Evolutionary conservation across 805 yeast genomes (phyloP).

Genomic region (Wickerhamiella kurtzmanii): DNA sequence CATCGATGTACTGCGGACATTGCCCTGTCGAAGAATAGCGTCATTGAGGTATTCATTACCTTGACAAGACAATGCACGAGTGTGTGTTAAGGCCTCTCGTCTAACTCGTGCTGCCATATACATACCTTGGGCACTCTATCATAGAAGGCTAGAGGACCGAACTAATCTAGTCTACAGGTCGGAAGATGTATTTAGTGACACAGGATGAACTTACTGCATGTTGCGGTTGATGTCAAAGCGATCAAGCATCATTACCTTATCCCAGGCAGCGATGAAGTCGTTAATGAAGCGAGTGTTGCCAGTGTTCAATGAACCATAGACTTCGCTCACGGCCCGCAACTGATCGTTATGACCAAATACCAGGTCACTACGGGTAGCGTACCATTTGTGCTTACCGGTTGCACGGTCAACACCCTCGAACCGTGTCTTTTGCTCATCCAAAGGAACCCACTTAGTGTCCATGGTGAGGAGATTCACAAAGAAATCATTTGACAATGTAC

Average conservation of each 20-base stretch:
- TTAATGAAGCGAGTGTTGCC: slow-evolving; percentile 8
- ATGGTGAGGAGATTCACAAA: slow-evolving; percentile 10
- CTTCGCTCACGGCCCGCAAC: slow-evolving; percentile 14
- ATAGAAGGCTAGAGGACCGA: too few species aligned
- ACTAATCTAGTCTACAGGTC: too few species aligned
- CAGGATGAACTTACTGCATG: neutral
- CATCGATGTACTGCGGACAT: too few species aligned
- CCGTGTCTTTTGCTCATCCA: slow-evolving; percentile 10
- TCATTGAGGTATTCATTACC: too few species aligned
- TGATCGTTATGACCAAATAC: slow-evolving; percentile 12
- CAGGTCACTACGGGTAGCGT: slow-evolving; percentile 12
- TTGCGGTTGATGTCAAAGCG: slow-evolving; percentile 10
- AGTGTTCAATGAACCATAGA: slow-evolving; percentile 8
- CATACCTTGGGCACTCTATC: too few species aligned
- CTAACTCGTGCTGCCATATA: too few species aligned
- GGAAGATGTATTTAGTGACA: too few species aligned
- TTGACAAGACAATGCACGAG: too few species aligned
- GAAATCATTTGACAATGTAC: slow-evolving; percentile 13
- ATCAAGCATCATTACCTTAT: slow-evolving; percentile 15
- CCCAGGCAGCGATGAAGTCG: slow-evolving; percentile 14
- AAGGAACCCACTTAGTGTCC: slow-evolving; percentile 12
- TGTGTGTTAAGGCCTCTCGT: too few species aligned
- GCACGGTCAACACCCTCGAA: slow-evolving; percentile 14
- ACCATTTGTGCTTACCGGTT: slow-evolving; percentile 12
- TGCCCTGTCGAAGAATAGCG: too few species aligned